phyloP scores from a whole-genome alignment of 768 basidiomycete species.

The Exsudoporus frostii region DNA sequence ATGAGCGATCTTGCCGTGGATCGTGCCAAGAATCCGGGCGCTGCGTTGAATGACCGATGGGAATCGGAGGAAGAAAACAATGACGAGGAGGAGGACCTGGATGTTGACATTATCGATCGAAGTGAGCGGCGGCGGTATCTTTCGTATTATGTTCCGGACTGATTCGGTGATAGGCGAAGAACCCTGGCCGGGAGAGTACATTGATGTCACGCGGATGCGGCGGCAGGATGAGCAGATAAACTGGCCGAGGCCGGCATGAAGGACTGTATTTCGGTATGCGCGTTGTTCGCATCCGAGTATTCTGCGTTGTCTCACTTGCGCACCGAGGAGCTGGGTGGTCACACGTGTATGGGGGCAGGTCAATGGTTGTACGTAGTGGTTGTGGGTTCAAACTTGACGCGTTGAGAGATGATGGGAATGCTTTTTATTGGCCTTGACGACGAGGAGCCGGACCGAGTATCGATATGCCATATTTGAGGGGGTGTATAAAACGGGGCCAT shows the following conservation, averaged over 20 bases:
- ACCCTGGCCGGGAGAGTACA: slow-evolving; percentile 68
- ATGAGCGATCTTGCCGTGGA: slow-evolving; percentile 81
- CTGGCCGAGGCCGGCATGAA: slow-evolving; percentile 70
- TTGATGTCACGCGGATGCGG: slow-evolving; percentile 65
- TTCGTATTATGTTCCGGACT: slow-evolving; percentile 6
- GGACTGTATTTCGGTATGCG: not conserved
- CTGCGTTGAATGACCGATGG: slow-evolving; percentile 58
- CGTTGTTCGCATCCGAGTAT: not conserved
- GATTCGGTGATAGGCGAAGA: slow-evolving; percentile 52
- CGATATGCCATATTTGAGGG: slow-evolving; percentile 5
- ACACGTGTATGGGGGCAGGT: slow-evolving; percentile 1
- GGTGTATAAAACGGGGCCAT: not conserved
- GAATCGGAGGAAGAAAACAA: slow-evolving; percentile 55
- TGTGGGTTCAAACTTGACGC: no score
- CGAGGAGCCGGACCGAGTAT: not conserved
- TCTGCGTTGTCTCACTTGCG: not conserved
- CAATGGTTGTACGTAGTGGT: not conserved
- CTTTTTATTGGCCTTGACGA: slow-evolving; percentile 15
- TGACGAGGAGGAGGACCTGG: slow-evolving; percentile 51
- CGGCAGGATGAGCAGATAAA: slow-evolving; percentile 54
- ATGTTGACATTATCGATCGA: slow-evolving; percentile 63
- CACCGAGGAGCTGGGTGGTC: not conserved
- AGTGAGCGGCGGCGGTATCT: slow-evolving; percentile 45
- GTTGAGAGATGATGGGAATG: slow-evolving; percentile 10
- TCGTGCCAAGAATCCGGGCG: slow-evolving; percentile 58